Base-by-base conservation (phyloP, 225 moss, liverwort and hornwort genomes). In the Marchantia polymorpha region DNA sequence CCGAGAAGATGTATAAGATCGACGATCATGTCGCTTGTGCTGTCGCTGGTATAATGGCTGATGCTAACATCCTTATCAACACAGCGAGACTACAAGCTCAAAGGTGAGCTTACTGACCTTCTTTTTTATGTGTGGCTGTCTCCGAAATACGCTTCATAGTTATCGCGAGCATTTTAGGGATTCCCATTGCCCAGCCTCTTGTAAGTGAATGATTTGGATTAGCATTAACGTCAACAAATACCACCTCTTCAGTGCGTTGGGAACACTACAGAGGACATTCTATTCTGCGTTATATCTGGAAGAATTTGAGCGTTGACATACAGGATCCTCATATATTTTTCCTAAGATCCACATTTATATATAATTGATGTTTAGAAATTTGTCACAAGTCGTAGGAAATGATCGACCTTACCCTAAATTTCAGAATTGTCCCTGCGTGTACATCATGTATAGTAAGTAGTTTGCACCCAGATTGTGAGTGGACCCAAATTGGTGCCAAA, bases 1-100 rank as follows among this genome's bases (percentile, higher is more conserved):
- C 92, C 7, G 92, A 93, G 86, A 93, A 93, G 84, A 93, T 93
- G 92, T 93, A 93, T 75, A 93, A 93, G 89, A 93, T 93, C 85
- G 92, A 93, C 66, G 92, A 93, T 79, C 92, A 93, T 81, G 90
- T 93, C 15, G 92, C 92, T 39, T 91, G 91, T 59, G 91, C 91
- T 48, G 92, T 93, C 66, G 92, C 91, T 9, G 92, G 92, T 39
- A 93, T 93, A 82, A 93, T 93, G 92, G 92, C 92, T 52, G 92
- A 93, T 77, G 92, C 79, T 52, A 93, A 84, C 81, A 91, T 88
- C 64, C 86, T 90, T 69, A 90, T 90, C 82, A 90, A 90, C 84
- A 91, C 85, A 47, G 91, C 89, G 50, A 86, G 89, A 27, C 77
- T 93, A 71, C 89, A 91, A 77, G 92, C 92, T 13, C 92, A 93